These are phyloP conservation scores for Spathaspora passalidarum DNA, from an alignment of 805 yeast species.

Conservation along the genomic window DNA sequence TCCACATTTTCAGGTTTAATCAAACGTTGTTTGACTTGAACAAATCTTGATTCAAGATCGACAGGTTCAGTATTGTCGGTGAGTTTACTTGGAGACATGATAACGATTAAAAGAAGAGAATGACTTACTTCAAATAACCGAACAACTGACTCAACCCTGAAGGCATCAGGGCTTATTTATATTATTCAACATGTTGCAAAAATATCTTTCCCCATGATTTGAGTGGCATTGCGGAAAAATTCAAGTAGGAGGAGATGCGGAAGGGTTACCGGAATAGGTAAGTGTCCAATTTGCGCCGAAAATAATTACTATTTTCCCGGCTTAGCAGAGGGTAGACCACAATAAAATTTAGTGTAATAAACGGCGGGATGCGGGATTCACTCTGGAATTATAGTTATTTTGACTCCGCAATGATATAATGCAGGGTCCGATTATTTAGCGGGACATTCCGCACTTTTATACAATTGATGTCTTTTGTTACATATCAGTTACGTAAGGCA, in stretches of 20 bases:
- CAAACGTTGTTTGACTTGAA: slow-evolving; percentile 5
- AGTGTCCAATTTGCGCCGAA: background rate
- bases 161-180: background rate
- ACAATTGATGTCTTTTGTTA: no score
- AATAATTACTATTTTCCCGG: background rate
- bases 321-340: background rate
- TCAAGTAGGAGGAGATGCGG: background rate
- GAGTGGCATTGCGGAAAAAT: background rate
- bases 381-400: no score
- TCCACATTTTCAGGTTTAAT: slow-evolving; percentile 22
- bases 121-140: background rate
- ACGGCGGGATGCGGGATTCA: background rate
- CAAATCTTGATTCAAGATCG: slow-evolving; percentile 6
- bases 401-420: background rate
- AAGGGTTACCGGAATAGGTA: background rate
- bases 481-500: background rate
- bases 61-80: background rate
- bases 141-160: background rate
- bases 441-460: background rate
- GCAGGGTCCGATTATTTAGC: background rate
- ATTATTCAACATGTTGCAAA: background rate
- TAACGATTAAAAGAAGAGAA: background rate
- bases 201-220: background rate
- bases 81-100: slow-evolving; percentile 4
- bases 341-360: background rate